Evolutionary conservation across 768 basidiomycete genomes (phyloP).

Genomic region (Boletus subparvulus): DNA sequence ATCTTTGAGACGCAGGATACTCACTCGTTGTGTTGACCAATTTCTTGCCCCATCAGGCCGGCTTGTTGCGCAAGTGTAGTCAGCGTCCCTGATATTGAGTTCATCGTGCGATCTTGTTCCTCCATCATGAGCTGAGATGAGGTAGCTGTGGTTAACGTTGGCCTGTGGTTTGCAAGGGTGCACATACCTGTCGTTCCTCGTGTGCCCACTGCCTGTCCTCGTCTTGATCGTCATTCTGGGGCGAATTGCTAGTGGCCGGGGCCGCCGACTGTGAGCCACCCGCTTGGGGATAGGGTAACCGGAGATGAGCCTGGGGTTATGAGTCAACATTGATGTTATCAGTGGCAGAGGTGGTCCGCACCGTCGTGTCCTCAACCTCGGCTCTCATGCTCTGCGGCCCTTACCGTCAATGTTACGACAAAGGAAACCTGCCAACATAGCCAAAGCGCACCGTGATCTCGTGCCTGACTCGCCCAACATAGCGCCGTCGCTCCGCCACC

Average conservation of each 20-base stretch:
- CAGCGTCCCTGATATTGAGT: slow-evolving; percentile 84
- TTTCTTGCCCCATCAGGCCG: slow-evolving; percentile 91
- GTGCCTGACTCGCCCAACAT: slow-evolving; percentile 69
- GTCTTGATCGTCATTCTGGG: slow-evolving; percentile 44
- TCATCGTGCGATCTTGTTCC: slow-evolving; percentile 88
- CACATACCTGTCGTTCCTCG: slow-evolving; percentile 80
- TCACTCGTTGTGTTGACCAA: slow-evolving; percentile 88
- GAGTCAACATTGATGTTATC: background rate
- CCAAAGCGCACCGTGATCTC: slow-evolving; percentile 73
- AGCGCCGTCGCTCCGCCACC: slow-evolving; percentile 70
- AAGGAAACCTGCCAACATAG: slow-evolving; percentile 2
- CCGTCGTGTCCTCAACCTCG: slow-evolving; percentile 44
- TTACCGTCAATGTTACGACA: slow-evolving; percentile 33
- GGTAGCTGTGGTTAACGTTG: background rate
- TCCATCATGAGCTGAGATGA: slow-evolving; percentile 71
- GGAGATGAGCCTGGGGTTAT: slow-evolving; percentile 6
- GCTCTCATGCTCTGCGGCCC: slow-evolving; percentile 69
- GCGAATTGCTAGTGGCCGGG: slow-evolving; percentile 5
- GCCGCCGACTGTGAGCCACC: slow-evolving; percentile 18
- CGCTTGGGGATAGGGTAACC: slow-evolving; percentile 17
- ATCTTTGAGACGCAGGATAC: slow-evolving; percentile 25
- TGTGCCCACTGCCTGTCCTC: slow-evolving; percentile 78
- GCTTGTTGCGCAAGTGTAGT: slow-evolving; percentile 87
- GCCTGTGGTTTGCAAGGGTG: background rate
- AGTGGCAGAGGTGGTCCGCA: slow-evolving; percentile 1